A percentile compares a stretch with the other conserved stretches of the same genome.
phyloP scores from a whole-genome alignment of 176 grass and related monocot species.

The Eremochloa ophiuroides region DNA sequence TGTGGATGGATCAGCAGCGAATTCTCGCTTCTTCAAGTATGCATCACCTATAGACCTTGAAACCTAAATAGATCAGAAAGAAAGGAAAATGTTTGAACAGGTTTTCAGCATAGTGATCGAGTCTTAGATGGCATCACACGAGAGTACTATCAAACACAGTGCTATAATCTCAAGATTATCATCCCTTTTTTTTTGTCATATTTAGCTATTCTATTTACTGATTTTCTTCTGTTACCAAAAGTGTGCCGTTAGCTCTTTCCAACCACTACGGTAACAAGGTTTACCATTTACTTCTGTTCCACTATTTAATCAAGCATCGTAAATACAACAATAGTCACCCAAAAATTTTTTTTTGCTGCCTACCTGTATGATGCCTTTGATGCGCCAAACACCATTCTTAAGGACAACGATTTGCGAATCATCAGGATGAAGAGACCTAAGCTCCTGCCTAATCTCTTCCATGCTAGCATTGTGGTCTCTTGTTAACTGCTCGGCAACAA shows the following conservation, averaged over 20 bases:
- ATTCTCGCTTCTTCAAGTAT: slow-evolving; percentile 92
- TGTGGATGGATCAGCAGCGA: slow-evolving; percentile 62
- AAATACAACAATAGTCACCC: background rate
- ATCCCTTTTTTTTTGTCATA: background rate
- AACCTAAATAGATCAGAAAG: slow-evolving; percentile 55
- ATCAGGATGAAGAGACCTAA: slow-evolving; percentile 84
- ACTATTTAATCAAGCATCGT: background rate
- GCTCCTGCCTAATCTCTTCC: slow-evolving; percentile 88
- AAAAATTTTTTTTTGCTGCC: background rate
- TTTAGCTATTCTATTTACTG: background rate
- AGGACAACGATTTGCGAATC: slow-evolving; percentile 94
- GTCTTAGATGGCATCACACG: background rate
- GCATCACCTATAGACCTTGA: slow-evolving; percentile 96
- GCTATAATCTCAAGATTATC: background rate
- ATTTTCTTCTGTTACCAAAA: background rate
- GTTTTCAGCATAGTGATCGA: slow-evolving; percentile 12
- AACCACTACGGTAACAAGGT: background rate
- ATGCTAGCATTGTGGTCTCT: slow-evolving; percentile 91
- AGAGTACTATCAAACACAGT: background rate
- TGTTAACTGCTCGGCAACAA: slow-evolving; percentile 83
- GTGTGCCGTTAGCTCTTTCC: background rate
- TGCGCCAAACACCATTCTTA: slow-evolving; percentile 96
- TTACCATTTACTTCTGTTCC: background rate
- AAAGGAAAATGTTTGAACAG: slow-evolving; percentile 1
- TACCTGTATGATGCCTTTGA: slow-evolving; percentile 99